Percentiles rank a stretch among this genome's conserved stretches.
Conservation (phyloP, 2,329 filamentous ascomycete species). For the Coniochaeta sp. region DNA sequence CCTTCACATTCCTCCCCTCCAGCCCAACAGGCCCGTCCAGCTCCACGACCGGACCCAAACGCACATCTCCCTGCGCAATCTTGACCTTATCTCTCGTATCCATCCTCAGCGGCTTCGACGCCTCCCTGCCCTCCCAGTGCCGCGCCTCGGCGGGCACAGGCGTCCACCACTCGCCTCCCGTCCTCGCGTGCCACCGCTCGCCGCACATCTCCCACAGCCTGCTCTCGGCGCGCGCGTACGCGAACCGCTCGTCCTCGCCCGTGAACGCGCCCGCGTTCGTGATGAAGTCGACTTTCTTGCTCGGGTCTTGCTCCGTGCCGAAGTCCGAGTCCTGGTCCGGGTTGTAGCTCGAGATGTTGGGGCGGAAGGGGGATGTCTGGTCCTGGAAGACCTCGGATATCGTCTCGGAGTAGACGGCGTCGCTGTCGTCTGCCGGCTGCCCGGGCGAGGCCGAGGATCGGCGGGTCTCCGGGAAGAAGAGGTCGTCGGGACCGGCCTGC, state of each 20-base stretch:
- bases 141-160: conserved; percentile 57
- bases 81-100: not conserved
- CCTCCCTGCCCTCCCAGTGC: conserved; percentile 21
- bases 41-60: conserved; percentile 31
- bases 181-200: conserved; percentile 60
- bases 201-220: conserved; percentile 81
- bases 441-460: not conserved
- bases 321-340: conserved; percentile 53
- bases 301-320: conserved; percentile 23
- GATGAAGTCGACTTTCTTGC: conserved; percentile 53
- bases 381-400: conserved; percentile 67
- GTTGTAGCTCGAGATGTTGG: conserved; percentile 63
- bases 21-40: conserved; percentile 36
- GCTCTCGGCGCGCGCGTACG: conserved; percentile 69
- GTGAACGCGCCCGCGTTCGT: conserved; percentile 63
- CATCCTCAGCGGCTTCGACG: conserved; percentile 12
- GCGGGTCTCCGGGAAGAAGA: conserved; percentile 65
- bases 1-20: conserved; percentile 23
- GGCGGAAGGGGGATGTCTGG: conserved; percentile 66
- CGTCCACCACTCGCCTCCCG: conserved; percentile 60
- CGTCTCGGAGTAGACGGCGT: conserved; percentile 34
- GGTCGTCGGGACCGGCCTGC: conserved; percentile 58
- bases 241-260: conserved; percentile 75
- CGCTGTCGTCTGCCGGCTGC: conserved; percentile 12
- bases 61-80: conserved; percentile 24